These are phyloP conservation scores for Middelhovenomyces tepae DNA, from an alignment of 805 yeast genomes.

Conservation along the genomic window DNA sequence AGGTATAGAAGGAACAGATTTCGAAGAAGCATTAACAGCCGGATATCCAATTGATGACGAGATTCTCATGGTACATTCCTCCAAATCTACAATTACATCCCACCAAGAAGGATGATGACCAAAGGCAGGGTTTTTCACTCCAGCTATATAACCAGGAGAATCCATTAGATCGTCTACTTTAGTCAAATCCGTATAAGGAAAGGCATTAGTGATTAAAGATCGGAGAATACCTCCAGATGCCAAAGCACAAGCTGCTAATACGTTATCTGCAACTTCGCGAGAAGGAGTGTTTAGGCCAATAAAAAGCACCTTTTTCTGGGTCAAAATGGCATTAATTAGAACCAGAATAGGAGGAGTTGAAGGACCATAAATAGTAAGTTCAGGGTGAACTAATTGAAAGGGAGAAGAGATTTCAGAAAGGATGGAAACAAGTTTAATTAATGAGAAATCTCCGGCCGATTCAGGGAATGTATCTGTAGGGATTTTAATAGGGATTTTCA, in stretches of 20 bases:
- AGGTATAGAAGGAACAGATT: neutral
- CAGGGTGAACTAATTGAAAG: conserved; percentile 31
- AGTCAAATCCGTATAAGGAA: conserved; percentile 49
- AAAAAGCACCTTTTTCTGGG: conserved; percentile 43
- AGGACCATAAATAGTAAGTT: conserved; percentile 44
- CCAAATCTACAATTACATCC: conserved; percentile 49
- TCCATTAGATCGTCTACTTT: conserved; percentile 42
- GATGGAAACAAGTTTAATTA: conserved; percentile 23
- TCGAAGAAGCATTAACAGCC: conserved; percentile 6
- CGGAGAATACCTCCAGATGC: conserved; percentile 47
- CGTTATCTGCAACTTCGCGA: conserved; percentile 42
- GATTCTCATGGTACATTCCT: conserved; percentile 30
- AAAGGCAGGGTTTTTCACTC: conserved; percentile 54
- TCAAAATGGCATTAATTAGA: conserved; percentile 42
- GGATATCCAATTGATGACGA: conserved; percentile 18
- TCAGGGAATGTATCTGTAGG: conserved; percentile 26
- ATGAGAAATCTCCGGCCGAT: conserved; percentile 25
- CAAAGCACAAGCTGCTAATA: conserved; percentile 40
- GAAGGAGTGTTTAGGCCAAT: conserved; percentile 44
- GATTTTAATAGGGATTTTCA: conserved; percentile 25
- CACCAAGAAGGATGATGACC: conserved; percentile 45
- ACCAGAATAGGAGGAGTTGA: conserved; percentile 47
- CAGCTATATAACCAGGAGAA: conserved; percentile 46
- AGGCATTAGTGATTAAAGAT: conserved; percentile 40
- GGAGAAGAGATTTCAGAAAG: conserved; percentile 17